Evolutionary conservation across 2,329 filamentous ascomycete genomes (phyloP).

Genomic region (Pseudogymnoascus sp.): DNA sequence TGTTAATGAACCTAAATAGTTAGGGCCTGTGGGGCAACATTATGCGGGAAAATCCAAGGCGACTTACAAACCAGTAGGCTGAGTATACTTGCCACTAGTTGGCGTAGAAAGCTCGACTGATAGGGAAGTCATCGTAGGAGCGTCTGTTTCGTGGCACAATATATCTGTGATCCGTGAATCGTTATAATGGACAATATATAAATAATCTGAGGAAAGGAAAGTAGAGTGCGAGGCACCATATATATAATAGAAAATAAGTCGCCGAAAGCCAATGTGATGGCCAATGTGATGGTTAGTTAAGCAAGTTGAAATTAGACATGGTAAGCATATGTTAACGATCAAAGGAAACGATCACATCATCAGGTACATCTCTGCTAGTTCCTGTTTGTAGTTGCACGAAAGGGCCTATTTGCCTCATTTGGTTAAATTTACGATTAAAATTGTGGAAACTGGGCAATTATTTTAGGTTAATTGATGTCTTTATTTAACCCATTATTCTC

Average conservation of each 20-base stretch:
- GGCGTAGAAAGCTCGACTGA: slow-evolving; percentile 22
- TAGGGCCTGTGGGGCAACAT: background rate
- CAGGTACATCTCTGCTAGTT: background rate
- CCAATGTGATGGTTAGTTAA: background rate
- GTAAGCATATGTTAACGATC: background rate
- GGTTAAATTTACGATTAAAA: background rate
- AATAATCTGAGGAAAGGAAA: background rate
- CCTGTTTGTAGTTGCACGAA: background rate
- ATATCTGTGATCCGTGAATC: background rate
- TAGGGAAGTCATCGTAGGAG: slow-evolving; percentile 18
- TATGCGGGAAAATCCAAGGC: background rate
- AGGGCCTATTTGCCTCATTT: background rate
- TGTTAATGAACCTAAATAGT: slow-evolving; percentile 61
- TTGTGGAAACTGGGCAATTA: background rate
- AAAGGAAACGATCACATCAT: background rate
- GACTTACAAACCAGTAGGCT: slow-evolving; percentile 35
- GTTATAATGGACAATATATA: background rate
- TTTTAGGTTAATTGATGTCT: background rate
- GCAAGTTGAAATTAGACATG: background rate
- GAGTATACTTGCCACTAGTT: slow-evolving; percentile 26
- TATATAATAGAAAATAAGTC: background rate
- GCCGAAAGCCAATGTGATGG: background rate
- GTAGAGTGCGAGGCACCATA: background rate
- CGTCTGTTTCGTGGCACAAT: background rate
- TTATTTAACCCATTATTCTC: background rate